These are phyloP conservation scores for Ensete glaucum DNA, from an alignment of 176 grass and related monocot species.

Conservation along the genomic window DNA sequence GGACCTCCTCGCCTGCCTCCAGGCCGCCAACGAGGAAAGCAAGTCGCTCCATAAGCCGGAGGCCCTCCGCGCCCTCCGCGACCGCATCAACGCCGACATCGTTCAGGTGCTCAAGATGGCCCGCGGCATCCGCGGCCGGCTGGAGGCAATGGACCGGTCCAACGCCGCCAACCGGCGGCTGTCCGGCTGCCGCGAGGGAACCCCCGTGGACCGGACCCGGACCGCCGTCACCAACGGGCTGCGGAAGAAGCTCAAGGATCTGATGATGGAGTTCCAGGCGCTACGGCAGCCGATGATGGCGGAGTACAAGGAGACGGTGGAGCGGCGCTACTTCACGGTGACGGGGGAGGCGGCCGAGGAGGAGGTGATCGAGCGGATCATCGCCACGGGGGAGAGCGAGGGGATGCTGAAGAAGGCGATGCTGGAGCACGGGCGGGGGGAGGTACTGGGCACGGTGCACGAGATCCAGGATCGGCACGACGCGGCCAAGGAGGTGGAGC, in stretches of 20 bases:
- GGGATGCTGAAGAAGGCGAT: slow-evolving; percentile 66
- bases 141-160: slow-evolving; percentile 70
- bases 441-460: slow-evolving; percentile 54
- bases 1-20: slow-evolving; percentile 55
- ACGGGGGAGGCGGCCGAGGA: slow-evolving; percentile 64
- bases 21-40: slow-evolving; percentile 81
- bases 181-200: slow-evolving; percentile 66
- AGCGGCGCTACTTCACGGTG: slow-evolving; percentile 49
- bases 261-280: slow-evolving; percentile 98
- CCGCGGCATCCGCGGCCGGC: slow-evolving; percentile 51
- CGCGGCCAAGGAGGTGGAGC: slow-evolving; percentile 11
- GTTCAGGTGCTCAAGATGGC: slow-evolving; percentile 43
- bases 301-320: slow-evolving; percentile 86
- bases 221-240: slow-evolving; percentile 72
- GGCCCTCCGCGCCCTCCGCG: slow-evolving; percentile 54
- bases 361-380: slow-evolving; percentile 80
- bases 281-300: slow-evolving; percentile 81
- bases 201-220: slow-evolving; percentile 78
- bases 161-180: slow-evolving; percentile 63
- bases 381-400: slow-evolving; percentile 76
- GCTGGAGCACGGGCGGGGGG: slow-evolving; percentile 58
- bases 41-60: slow-evolving; percentile 70
- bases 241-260: slow-evolving; percentile 74
- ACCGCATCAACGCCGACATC: slow-evolving; percentile 76
- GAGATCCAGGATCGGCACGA: slow-evolving; percentile 50